Evolutionary conservation across 345 rosid genomes (phyloP).

Genomic region (Abelmoschus esculentus): DNA sequence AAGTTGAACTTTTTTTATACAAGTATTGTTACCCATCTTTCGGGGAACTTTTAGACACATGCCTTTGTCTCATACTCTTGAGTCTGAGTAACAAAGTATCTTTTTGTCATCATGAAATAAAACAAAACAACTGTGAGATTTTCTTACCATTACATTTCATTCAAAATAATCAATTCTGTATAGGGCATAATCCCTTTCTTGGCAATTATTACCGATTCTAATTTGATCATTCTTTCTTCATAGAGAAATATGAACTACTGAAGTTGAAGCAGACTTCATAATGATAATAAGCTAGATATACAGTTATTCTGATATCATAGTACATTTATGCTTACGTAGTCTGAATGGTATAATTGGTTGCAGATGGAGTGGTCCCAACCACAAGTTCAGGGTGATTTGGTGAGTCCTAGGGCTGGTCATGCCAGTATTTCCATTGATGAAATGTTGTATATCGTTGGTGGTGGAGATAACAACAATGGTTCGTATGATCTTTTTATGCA

Average conservation of each 20-base stretch:
- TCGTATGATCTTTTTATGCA: constrained; percentile 10
- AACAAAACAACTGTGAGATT: background rate
- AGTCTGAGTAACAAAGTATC: background rate
- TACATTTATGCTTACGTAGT: background rate
- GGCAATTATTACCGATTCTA: background rate
- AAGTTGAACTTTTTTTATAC: no score
- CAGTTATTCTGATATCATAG: background rate
- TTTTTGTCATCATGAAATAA: background rate
- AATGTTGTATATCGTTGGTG: constrained; percentile 91
- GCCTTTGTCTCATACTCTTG: background rate
- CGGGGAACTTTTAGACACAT: background rate
- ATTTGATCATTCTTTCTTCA: background rate
- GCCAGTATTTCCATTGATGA: constrained; percentile 69
- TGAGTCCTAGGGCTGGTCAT: constrained; percentile 88
- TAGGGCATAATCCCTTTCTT: background rate
- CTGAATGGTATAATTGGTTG: constrained; percentile 7
- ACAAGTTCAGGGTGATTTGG: constrained; percentile 39
- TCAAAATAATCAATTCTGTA: background rate
- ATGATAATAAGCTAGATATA: background rate
- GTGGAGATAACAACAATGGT: constrained; percentile 96
- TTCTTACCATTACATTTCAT: background rate
- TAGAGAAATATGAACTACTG: background rate
- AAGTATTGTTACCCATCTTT: no score
- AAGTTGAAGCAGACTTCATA: background rate
- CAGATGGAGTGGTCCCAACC: constrained; percentile 98